These are phyloP conservation scores for Ceriops zippeliana DNA, from an alignment of 345 rosid species.

Conservation along the genomic window DNA sequence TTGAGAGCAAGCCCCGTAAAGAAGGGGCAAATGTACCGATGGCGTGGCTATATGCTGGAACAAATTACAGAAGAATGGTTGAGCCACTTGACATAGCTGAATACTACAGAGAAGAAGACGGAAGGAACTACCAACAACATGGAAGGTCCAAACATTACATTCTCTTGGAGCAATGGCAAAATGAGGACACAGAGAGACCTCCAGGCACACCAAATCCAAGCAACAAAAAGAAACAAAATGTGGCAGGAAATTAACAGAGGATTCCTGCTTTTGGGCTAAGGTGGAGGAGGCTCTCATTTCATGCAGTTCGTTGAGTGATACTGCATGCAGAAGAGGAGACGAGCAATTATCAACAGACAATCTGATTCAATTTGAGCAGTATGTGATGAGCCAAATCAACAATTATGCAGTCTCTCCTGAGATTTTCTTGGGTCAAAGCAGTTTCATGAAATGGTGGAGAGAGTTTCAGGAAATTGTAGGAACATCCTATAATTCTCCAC, in stretches of 20 bases:
- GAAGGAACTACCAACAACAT: slow-evolving; percentile 21
- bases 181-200: slow-evolving; percentile 1
- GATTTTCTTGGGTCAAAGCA: slow-evolving; percentile 53
- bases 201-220: neutral
- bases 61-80: slow-evolving; percentile 57
- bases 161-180: slow-evolving; percentile 49
- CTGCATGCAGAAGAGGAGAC: slow-evolving; percentile 8
- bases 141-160: slow-evolving; percentile 53
- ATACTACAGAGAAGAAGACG: slow-evolving; percentile 29
- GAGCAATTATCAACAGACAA: neutral
- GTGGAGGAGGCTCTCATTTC: slow-evolving; percentile 62
- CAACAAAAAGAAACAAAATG: slow-evolving; percentile 15
- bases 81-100: slow-evolving; percentile 87
- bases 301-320: slow-evolving; percentile 14
- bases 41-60: slow-evolving; percentile 43
- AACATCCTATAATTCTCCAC: slow-evolving; percentile 17
- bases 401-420: slow-evolving; percentile 57
- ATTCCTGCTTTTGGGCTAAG: slow-evolving; percentile 84
- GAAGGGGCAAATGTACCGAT: slow-evolving; percentile 24
- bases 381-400: slow-evolving; percentile 37
- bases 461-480: slow-evolving; percentile 32
- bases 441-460: slow-evolving; percentile 72
- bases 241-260: slow-evolving; percentile 35
- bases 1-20: slow-evolving; percentile 47
- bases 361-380: slow-evolving; percentile 33